Percentiles rank a stretch among this genome's conserved stretches.
Conservation (phyloP, 2,329 filamentous ascomycete species). For the Beauveria australis region DNA sequence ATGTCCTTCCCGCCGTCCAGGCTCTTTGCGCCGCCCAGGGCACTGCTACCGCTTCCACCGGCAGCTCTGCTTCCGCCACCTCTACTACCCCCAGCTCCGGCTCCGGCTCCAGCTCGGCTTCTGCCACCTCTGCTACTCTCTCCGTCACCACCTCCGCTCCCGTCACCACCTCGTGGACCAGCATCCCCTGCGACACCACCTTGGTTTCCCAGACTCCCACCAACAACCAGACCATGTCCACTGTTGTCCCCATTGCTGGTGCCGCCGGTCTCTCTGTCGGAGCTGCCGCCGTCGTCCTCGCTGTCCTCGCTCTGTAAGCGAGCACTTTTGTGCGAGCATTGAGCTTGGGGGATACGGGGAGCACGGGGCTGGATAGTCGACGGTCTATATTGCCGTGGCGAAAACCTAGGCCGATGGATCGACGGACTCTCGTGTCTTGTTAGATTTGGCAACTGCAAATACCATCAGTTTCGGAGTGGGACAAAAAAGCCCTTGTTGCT, state of each 20-base stretch:
- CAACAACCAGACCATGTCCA: slow-evolving; percentile 5
- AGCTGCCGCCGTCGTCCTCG: slow-evolving; percentile 25
- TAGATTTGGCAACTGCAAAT: background rate
- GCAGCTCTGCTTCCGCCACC: slow-evolving; percentile 5
- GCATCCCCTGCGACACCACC: slow-evolving; percentile 12
- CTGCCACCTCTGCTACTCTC: slow-evolving; percentile 6
- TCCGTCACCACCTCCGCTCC: slow-evolving; percentile 3
- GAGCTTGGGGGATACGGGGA: background rate
- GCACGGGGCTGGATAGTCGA: background rate
- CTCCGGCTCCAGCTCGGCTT: slow-evolving; percentile 8
- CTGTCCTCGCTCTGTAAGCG: slow-evolving; percentile 29
- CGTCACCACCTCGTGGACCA: background rate
- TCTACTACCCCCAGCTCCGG: slow-evolving; percentile 8
- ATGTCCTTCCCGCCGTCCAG: slow-evolving; percentile 31
- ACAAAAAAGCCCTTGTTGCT: background rate
- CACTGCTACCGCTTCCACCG: background rate
- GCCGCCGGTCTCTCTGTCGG: slow-evolving; percentile 24
- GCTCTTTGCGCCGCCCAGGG: slow-evolving; percentile 23
- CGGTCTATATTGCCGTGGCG: background rate
- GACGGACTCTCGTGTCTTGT: no score
- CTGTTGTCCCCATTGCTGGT: slow-evolving; percentile 14
- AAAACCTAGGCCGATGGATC: background rate
- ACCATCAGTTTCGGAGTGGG: slow-evolving; percentile 10
- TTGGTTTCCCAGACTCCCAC: background rate
- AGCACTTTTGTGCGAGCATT: background rate